A percentile compares a stretch with the other conserved stretches of the same genome.
Evolutionary conservation across 2,329 filamentous ascomycete species (phyloP).

Genomic region (Sporothrix schenckii): DNA sequence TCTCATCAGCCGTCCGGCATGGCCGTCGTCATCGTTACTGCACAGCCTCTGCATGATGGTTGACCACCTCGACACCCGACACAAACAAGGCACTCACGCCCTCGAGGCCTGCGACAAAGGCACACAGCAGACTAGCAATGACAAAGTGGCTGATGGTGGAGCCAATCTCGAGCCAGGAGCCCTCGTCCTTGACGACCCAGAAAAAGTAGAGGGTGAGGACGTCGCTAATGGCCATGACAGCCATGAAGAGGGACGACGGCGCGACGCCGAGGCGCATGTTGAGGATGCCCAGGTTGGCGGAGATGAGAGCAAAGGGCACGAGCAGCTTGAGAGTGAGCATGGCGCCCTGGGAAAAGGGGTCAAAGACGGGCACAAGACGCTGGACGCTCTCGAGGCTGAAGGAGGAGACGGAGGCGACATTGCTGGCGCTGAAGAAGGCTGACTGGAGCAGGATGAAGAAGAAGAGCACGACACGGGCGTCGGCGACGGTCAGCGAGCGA

Average conservation of each 20-base stretch:
- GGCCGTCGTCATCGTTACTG: background rate
- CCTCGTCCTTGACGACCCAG: constrained; percentile 95
- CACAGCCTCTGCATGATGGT: constrained; percentile 1
- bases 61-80: constrained; percentile 70
- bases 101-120: constrained; percentile 89
- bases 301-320: constrained; percentile 90
- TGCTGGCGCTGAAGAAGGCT: constrained; percentile 95
- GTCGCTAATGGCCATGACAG: constrained; percentile 89
- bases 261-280: constrained; percentile 83
- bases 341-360: constrained; percentile 87
- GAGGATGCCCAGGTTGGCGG: constrained; percentile 89
- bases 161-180: constrained; percentile 95
- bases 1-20: background rate
- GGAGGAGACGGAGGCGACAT: constrained; percentile 88
- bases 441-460: constrained; percentile 95
- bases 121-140: constrained; percentile 84
- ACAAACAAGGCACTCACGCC: constrained; percentile 83
- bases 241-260: constrained; percentile 88
- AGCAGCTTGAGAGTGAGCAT: constrained; percentile 87
- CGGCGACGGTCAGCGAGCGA: constrained; percentile 76
- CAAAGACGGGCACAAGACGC: constrained; percentile 87
- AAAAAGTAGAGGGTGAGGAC: constrained; percentile 95
- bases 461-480: constrained; percentile 86
- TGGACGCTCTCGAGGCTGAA: constrained; percentile 91
- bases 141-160: constrained; percentile 95